Evolutionary conservation across 768 basidiomycete species (phyloP).

Genomic region (Dendrothele bispora): DNA sequence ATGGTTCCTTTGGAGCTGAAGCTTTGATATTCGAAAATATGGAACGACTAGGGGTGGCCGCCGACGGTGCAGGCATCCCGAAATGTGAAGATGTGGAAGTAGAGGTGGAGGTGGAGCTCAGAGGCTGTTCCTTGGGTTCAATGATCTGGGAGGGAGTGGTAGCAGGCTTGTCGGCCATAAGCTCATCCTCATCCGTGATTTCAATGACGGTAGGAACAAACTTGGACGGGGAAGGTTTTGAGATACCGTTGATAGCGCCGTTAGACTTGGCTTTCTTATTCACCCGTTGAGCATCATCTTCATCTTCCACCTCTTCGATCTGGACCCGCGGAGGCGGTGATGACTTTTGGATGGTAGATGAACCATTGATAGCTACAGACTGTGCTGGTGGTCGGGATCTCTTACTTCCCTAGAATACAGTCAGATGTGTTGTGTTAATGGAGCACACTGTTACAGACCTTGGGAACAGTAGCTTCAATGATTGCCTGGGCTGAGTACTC

Average conservation of each 20-base stretch:
- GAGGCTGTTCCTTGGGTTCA: conserved; percentile 30
- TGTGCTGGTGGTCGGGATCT: conserved; percentile 67
- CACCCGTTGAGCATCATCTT: conserved; percentile 35
- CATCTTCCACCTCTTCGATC: conserved; percentile 37
- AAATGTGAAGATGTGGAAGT: not conserved
- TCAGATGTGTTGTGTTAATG: not conserved
- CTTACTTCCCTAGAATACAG: conserved; percentile 62
- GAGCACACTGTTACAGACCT: conserved; percentile 37
- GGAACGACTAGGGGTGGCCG: conserved; percentile 15
- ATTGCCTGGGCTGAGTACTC: conserved; percentile 64
- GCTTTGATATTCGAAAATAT: conserved; percentile 39
- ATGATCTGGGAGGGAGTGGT: conserved; percentile 29
- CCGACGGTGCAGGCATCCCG: conserved; percentile 16
- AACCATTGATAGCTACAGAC: conserved; percentile 15
- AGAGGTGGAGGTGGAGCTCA: conserved; percentile 9
- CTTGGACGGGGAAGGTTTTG: conserved; percentile 6
- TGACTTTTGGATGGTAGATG: conserved; percentile 1
- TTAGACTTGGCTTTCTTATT: conserved; percentile 51
- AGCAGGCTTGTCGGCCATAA: not conserved
- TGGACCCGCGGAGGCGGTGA: conserved; percentile 7
- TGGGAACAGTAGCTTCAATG: conserved; percentile 77
- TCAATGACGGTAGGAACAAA: conserved; percentile 26
- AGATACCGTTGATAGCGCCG: conserved; percentile 14
- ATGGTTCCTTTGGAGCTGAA: conserved; percentile 71
- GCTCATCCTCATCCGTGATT: conserved; percentile 30